Evolutionary conservation across 1,284 basidiomycete genomes (phyloP).

Genomic region (Porogramme epimiltina): DNA sequence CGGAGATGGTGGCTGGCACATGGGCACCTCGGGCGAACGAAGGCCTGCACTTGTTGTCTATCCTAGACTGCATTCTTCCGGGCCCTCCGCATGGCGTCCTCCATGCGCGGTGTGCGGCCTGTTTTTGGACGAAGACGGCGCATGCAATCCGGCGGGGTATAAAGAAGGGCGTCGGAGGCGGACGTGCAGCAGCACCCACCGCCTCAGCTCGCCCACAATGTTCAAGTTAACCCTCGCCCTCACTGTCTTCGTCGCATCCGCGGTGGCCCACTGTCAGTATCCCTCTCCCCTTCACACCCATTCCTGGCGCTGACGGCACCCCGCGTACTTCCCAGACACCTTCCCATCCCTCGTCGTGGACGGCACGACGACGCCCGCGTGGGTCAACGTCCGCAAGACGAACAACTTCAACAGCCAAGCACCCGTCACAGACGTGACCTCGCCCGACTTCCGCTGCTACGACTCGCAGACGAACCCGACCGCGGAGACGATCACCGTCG

Average conservation of each 20-base stretch:
- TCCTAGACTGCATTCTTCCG: too few species aligned
- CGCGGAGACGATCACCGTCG: constrained; percentile 36
- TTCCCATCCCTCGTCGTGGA: constrained; percentile 31
- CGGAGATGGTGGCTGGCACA: too few species aligned
- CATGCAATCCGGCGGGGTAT: constrained; percentile 1
- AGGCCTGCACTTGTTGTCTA: too few species aligned
- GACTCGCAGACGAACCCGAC: constrained; percentile 41
- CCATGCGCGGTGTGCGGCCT: too few species aligned
- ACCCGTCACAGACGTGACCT: constrained; percentile 38
- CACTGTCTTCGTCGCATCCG: constrained; percentile 18
- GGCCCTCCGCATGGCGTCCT: too few species aligned
- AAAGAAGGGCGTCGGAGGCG: background rate
- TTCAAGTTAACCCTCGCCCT: constrained; percentile 19
- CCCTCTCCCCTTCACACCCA: too few species aligned
- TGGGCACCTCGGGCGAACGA: too few species aligned
- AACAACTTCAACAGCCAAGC: constrained; percentile 44
- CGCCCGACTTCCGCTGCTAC: constrained; percentile 46
- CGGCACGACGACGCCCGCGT: constrained; percentile 30
- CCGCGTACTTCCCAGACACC: constrained; percentile 21
- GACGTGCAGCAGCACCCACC: background rate
- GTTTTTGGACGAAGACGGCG: too few species aligned
- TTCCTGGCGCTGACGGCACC: background rate
- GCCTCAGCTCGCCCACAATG: constrained; percentile 13
- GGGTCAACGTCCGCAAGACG: constrained; percentile 47
- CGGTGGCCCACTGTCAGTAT: constrained; percentile 19